A percentile compares a stretch with the other conserved stretches of the same genome.
Evolutionary conservation across 371 early-diverging fungal genomes (phyloP).

Genomic region (Mucor lusitanicus): DNA sequence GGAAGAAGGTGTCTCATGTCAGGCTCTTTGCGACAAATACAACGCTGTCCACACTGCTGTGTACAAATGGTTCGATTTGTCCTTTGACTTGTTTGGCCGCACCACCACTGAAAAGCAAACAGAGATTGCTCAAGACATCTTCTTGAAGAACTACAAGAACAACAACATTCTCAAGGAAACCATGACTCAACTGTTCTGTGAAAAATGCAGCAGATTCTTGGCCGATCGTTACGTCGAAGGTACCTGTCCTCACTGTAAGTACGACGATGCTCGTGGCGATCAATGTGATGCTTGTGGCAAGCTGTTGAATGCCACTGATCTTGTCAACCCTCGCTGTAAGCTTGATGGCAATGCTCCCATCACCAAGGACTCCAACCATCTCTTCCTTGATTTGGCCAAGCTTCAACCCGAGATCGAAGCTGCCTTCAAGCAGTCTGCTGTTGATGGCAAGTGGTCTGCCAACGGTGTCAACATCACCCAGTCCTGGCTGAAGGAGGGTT

Average conservation of each 20-base stretch:
- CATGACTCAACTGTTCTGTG: slow-evolving; percentile 94
- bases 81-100: slow-evolving; percentile 98
- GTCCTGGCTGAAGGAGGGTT: slow-evolving; percentile 97
- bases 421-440: slow-evolving; percentile 72
- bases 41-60: slow-evolving; percentile 85
- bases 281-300: slow-evolving; percentile 99
- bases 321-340: slow-evolving; percentile 96
- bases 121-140: slow-evolving; percentile 94
- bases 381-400: slow-evolving; percentile 90
- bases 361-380: slow-evolving; percentile 86
- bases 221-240: slow-evolving; percentile 99
- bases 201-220: slow-evolving; percentile 88
- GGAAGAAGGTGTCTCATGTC: slow-evolving; percentile 88
- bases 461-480: slow-evolving; percentile 94
- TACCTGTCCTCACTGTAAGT: slow-evolving; percentile 90
- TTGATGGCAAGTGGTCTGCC: slow-evolving; percentile 84
- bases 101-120: slow-evolving; percentile 94
- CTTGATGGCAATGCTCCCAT: slow-evolving; percentile 85
- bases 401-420: slow-evolving; percentile 77
- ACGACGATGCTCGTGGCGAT: slow-evolving; percentile 97
- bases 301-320: slow-evolving; percentile 92
- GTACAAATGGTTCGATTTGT: slow-evolving; percentile 97
- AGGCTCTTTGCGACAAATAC: slow-evolving; percentile 98
- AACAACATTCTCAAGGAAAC: slow-evolving; percentile 77
- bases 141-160: slow-evolving; percentile 77